These are phyloP conservation scores for Triticum urartu DNA, from an alignment of 176 grass and related monocot species.

Conservation along the genomic window DNA sequence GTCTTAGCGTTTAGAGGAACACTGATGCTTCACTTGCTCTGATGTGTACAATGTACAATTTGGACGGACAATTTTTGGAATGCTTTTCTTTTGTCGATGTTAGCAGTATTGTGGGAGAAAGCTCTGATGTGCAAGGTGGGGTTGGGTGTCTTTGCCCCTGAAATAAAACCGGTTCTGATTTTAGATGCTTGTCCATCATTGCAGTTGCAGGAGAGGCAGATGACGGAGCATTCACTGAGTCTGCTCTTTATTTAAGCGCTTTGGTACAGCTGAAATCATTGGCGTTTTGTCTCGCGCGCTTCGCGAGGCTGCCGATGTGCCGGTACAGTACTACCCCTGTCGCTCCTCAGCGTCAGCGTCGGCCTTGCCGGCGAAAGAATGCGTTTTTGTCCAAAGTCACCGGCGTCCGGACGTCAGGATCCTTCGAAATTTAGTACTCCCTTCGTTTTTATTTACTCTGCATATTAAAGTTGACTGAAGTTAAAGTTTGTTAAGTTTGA, in stretches of 20 bases:
- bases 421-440: not conserved
- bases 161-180: slow-evolving; percentile 23
- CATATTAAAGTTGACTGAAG: too few relatives aligned
- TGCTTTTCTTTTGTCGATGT: not conserved
- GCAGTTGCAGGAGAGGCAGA: not conserved
- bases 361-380: too few relatives aligned
- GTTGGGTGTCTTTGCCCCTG: not conserved
- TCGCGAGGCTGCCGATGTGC: not conserved
- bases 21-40: slow-evolving; percentile 27
- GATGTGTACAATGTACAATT: slow-evolving; percentile 15
- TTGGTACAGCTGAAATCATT: not conserved
- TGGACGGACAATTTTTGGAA: slow-evolving; percentile 10
- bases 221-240: not conserved
- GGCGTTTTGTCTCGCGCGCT: not conserved
- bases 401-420: not conserved
- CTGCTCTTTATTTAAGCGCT: not conserved
- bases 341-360: not conserved
- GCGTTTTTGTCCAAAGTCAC: too few relatives aligned
- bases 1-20: slow-evolving; percentile 25
- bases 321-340: not conserved
- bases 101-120: slow-evolving; percentile 11
- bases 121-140: not conserved
- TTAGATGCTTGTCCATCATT: not conserved
- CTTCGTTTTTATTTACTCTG: too few relatives aligned
- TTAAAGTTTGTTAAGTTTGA: too few relatives aligned